Evolutionary conservation across 257 asterid genomes (phyloP).

Genomic region (Lycium ferocissimum): DNA sequence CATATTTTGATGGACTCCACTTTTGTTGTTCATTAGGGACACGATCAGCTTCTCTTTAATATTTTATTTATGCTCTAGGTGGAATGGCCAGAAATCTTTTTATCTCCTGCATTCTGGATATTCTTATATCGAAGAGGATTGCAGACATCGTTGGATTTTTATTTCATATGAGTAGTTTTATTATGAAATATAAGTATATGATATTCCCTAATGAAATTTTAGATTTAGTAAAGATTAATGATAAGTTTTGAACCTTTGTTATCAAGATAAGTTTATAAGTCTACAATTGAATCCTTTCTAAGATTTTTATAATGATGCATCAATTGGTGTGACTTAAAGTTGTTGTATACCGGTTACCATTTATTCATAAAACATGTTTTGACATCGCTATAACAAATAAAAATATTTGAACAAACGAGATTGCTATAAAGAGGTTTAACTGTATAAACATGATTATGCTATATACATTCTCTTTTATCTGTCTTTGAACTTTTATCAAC

Average conservation of each 20-base stretch:
- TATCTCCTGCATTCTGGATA: too few species aligned
- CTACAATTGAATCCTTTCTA: not conserved
- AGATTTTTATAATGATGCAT: not conserved
- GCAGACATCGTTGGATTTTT: not conserved
- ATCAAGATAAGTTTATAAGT: not conserved
- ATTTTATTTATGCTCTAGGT: too few species aligned
- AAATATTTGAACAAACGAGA: not conserved
- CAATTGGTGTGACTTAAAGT: not conserved
- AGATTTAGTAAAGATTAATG: not conserved
- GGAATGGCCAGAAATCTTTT: too few species aligned
- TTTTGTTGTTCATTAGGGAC: too few species aligned
- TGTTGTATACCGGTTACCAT: not conserved
- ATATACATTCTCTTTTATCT: not conserved
- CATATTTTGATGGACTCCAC: too few species aligned
- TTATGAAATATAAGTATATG: not conserved
- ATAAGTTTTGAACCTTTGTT: not conserved
- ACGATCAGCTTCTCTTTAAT: too few species aligned
- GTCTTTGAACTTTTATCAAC: not conserved
- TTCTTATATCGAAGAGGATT: not conserved
- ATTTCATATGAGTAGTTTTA: not conserved
- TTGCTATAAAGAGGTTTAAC: not conserved
- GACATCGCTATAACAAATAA: not conserved
- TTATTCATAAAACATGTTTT: not conserved
- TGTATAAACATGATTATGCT: not conserved
- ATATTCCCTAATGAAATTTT: not conserved